A percentile compares a stretch with the other conserved stretches of the same genome.
phyloP scores from a whole-genome alignment of 345 rosid genomes.

The Linum lewisii region DNA sequence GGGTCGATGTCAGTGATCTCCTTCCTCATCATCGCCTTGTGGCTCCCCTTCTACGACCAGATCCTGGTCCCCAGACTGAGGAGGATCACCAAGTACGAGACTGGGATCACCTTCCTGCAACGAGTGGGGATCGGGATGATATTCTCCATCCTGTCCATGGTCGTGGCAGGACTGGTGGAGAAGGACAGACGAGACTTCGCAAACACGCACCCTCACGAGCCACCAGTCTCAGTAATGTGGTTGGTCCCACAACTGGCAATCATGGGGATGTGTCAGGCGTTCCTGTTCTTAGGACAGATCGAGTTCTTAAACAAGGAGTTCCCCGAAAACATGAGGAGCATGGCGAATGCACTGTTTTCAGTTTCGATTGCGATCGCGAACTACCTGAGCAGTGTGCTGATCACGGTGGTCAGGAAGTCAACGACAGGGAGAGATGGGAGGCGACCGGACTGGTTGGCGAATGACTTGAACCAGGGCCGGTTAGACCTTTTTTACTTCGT shows the following conservation, averaged over 20 bases:
- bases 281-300: constrained; percentile 20
- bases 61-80: constrained; percentile 13
- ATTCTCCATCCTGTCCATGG: constrained; percentile 13
- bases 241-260: constrained; percentile 26
- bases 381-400: constrained; percentile 14
- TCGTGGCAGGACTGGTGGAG: constrained; percentile 17
- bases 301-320: constrained; percentile 37
- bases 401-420: constrained; percentile 12
- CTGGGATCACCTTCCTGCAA: constrained; percentile 22
- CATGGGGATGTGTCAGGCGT: constrained; percentile 27
- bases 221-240: constrained; percentile 33
- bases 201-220: constrained; percentile 7
- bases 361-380: constrained; percentile 14
- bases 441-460: constrained; percentile 17
- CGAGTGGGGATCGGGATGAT: constrained; percentile 21
- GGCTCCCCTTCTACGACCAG: constrained; percentile 24
- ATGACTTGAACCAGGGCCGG: constrained; percentile 26
- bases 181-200: constrained; percentile 22
- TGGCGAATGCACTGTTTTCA: constrained; percentile 20
- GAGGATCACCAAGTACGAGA: constrained; percentile 14
- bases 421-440: constrained; percentile 3
- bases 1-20: constrained; percentile 8
- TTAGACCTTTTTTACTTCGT: constrained; percentile 30
- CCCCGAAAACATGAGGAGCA: constrained; percentile 36
- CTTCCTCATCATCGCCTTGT: constrained; percentile 15